Evolutionary conservation across 2,329 filamentous ascomycete species (phyloP), one percentile per base, ranked within the genome.

Genomic region (Ophiobolus disseminans): DNA sequence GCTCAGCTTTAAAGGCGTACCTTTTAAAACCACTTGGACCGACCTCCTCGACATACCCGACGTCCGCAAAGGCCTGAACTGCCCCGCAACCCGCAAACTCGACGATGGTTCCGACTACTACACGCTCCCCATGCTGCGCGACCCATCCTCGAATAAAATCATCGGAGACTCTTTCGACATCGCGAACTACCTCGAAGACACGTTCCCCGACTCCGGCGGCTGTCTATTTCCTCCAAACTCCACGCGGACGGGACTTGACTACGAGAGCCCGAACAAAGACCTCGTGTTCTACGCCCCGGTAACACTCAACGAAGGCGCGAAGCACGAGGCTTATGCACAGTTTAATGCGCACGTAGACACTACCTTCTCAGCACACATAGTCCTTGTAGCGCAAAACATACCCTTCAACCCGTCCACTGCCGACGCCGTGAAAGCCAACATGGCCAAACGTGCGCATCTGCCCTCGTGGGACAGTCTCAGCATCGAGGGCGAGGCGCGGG

Each of bases 131-230:
- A 75, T 86, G 32, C 65, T 87, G 17, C 58, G 72, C 1, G 81
- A 86, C 40, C 64, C 73, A 0, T 45, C 59, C 14, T 79, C 76
- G 0, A 62, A 60, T 4, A 49, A 68, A 0, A 40, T 74, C 0
- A 45, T 87, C 2, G 85, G 85, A 4, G 86, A 88, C 69, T 83
- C 84, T 2, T 86, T 86, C 60, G 85, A 87, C 42, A 88, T 88
- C 50, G 86, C 85, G 5, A 68, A 79, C 20, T 82, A 86, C 58
- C 75, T 88, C 2, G 78, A 87, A 19, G 69, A 76, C 1, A 75
- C 65, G 0, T 85, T 82, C 45, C 81, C 82, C 0, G 48, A 67
- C 22, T 65, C 76, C 0, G 78, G 78, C 1, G 72, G 77, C 0
- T 65, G 76, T 36, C 73, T 87, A 2, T 82, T 86, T 57, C 79